Evolutionary conservation across 331 rosid species (phyloP).

Genomic region (Phaseolus coccineus): DNA sequence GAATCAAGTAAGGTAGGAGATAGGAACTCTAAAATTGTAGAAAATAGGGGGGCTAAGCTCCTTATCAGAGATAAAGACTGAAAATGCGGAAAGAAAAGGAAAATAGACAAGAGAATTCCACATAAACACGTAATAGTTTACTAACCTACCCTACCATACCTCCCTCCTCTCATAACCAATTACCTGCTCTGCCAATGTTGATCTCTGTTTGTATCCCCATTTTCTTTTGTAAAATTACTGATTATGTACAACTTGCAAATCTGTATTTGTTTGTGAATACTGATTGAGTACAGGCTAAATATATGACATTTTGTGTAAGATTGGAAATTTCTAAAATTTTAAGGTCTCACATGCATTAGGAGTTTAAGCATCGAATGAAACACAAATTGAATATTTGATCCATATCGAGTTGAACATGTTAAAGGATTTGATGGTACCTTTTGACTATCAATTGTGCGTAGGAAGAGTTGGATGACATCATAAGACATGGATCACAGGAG

Average conservation of each 20-base stretch:
- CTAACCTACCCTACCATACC: neutral
- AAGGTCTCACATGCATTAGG: conserved; percentile 21
- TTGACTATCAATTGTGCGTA: conserved; percentile 43
- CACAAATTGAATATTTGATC: conserved; percentile 1
- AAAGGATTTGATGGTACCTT: conserved; percentile 42
- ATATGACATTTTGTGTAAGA: conserved; percentile 21
- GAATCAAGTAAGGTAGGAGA: neutral
- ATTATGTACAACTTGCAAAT: neutral
- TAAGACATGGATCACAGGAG: conserved; percentile 96
- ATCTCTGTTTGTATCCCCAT: conserved; percentile 22
- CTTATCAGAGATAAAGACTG: neutral
- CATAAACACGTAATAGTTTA: neutral
- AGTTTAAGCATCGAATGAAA: conserved; percentile 23
- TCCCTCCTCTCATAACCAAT: neutral
- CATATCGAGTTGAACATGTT: conserved; percentile 26
- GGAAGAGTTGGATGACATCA: conserved; percentile 99
- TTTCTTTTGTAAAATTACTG: neutral
- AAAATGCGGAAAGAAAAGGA: conserved; percentile 21
- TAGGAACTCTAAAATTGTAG: conserved; percentile 9
- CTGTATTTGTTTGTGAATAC: conserved; percentile 26
- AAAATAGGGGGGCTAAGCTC: neutral
- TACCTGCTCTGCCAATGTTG: neutral
- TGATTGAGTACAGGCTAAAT: conserved; percentile 19
- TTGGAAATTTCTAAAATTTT: conserved; percentile 18
- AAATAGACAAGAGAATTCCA: conserved; percentile 13